A percentile compares a stretch with the other conserved stretches of the same genome.
Conservation (phyloP, 768 basidiomycete genomes). For the Kwoniella bestiolae region DNA sequence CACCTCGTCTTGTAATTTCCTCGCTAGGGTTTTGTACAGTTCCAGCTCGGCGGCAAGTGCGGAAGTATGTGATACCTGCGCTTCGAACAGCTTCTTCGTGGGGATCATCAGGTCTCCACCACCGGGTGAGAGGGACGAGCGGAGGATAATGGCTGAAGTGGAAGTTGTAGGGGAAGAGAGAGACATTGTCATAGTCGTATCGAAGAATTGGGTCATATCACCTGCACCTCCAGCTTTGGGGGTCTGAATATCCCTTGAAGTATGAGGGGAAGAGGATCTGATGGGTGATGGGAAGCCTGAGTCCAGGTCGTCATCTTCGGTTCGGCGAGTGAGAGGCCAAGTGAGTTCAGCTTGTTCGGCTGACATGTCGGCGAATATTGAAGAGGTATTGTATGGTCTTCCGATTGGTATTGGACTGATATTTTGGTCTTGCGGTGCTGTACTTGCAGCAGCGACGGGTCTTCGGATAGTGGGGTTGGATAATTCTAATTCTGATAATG, state of each 20-base stretch:
- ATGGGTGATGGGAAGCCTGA: constrained; percentile 4
- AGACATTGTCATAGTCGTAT: constrained; percentile 34
- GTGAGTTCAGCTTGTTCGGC: constrained; percentile 50
- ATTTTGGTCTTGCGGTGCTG: not conserved
- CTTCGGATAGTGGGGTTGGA: constrained; percentile 40
- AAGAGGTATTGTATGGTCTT: constrained; percentile 25
- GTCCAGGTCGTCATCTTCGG: constrained; percentile 7
- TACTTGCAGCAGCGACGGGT: constrained; percentile 1
- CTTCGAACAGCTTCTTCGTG: constrained; percentile 40
- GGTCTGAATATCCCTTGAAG: not conserved
- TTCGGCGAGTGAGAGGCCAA: constrained; percentile 39
- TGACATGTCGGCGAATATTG: constrained; percentile 54
- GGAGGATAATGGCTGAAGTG: constrained; percentile 15
- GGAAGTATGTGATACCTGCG: constrained; percentile 40
- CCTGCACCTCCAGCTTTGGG: constrained; percentile 15
- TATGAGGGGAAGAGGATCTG: not conserved
- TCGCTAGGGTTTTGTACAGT: constrained; percentile 35
- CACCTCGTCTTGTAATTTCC: constrained; percentile 42
- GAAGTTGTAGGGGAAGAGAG: constrained; percentile 3
- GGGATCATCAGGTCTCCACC: constrained; percentile 29
- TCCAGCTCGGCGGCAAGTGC: constrained; percentile 38
- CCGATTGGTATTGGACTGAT: constrained; percentile 16
- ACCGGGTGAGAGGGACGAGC: not conserved
- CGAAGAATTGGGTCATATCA: constrained; percentile 46
- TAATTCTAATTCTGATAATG: constrained; percentile 13